Base-by-base conservation (phyloP, 1,284 basidiomycete species). In the Ustilago esculenta region DNA sequence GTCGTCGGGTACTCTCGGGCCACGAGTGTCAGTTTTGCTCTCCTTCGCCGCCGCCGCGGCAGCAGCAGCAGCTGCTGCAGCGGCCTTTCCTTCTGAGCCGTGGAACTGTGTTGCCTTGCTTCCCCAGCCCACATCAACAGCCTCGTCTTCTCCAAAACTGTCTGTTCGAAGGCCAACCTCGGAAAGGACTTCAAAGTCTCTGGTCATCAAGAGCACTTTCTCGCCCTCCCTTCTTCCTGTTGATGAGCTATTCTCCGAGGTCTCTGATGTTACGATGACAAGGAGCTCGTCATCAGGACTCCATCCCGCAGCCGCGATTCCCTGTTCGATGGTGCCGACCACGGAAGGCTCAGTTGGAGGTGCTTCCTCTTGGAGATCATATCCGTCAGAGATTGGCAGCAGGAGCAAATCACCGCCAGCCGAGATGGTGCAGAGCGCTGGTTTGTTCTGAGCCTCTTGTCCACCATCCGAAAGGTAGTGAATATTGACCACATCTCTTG, bases 41-140 rank as follows among this genome's bases (percentile, higher is more conserved):
- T 55, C 61, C 44, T 59, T 60, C 3, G 77, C 73, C 8, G 85
- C 75, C 23, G 84, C 82, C 21, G 85, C 80, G 0, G 86, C 82
- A 1, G 86, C 85, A 59, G 87, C 87, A 2, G 82, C 76, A 1
- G 84, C 75, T 21, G 82, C 76, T 0, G 92, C 92, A 4, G 91
- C 91, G 9, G 87, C 85, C 82, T 98, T 98, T 25, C 96, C 96
- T 4, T 94, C 85, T 0, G 93, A 94, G 12, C 96, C 96, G 75
- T 98, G 94, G 81, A 99, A 99, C 81, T 99, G 96, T 0, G 96
- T 98, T 75, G 91, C 87, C 79, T 95, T 96, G 4, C 92, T 92
- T 25, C 96, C 96, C 96, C 96, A 99, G 9, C 96, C 96, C 51
- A 98, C 92, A 73, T 94, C 92, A 75, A 97, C 92, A 6, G 91